A percentile compares a stretch with the other conserved stretches of the same genome.
Evolutionary conservation across 495 filamentous ascomycete species (phyloP).

Genomic region (Daldinia decipiens): DNA sequence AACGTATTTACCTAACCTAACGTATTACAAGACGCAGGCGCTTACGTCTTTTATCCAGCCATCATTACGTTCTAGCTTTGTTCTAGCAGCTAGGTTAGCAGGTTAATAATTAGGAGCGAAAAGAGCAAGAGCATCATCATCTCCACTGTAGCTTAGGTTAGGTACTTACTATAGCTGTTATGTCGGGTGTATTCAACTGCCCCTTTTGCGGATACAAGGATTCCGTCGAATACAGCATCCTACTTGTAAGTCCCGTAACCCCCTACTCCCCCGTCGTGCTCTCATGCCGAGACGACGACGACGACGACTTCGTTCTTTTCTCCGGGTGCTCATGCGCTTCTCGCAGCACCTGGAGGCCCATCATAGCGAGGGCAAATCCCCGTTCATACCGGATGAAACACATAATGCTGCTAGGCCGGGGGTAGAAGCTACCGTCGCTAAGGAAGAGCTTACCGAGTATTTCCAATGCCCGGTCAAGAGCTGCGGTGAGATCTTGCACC

Average conservation of each 20-base stretch:
- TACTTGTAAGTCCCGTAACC: constrained; percentile 47
- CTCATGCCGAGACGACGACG: not conserved
- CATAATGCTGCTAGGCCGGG: constrained; percentile 15
- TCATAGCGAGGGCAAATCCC: constrained; percentile 64
- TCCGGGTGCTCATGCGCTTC: constrained; percentile 4
- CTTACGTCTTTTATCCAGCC: not conserved
- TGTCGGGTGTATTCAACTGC: constrained; percentile 46
- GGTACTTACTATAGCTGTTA: constrained; percentile 7
- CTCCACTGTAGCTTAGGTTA: not conserved
- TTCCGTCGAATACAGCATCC: constrained; percentile 52
- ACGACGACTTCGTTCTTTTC: not conserved
- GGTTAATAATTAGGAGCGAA: not conserved
- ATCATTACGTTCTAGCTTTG: too few relatives aligned
- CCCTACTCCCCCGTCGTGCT: not conserved
- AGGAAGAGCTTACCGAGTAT: constrained; percentile 58
- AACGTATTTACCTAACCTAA: constrained; percentile 4
- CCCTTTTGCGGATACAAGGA: constrained; percentile 59
- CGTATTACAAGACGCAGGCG: constrained; percentile 8
- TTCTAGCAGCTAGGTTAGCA: too few relatives aligned
- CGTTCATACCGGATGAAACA: constrained; percentile 60
- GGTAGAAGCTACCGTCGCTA: constrained; percentile 26
- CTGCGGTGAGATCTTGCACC: constrained; percentile 75
- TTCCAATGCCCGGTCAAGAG: constrained; percentile 73
- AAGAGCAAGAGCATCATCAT: not conserved
- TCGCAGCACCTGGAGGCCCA: constrained; percentile 65